Evolutionary conservation across 2,329 filamentous ascomycete genomes (phyloP).

Genomic region (Arthrobotrys musiformis): DNA sequence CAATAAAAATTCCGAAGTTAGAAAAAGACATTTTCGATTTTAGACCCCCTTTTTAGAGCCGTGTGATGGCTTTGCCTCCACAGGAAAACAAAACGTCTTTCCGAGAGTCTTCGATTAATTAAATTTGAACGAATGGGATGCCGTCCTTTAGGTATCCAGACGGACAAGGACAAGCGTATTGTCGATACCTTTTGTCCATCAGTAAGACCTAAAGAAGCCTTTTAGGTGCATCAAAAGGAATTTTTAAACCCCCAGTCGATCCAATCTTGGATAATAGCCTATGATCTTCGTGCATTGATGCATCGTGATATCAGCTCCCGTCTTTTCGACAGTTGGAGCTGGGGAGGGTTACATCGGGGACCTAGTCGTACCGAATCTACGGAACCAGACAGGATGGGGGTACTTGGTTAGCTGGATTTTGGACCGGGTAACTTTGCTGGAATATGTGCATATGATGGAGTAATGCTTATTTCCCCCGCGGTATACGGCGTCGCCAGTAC

Average conservation of each 20-base stretch:
- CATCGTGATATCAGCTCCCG: constrained; percentile 48
- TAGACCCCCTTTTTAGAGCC: neutral
- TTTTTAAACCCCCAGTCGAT: constrained; percentile 2
- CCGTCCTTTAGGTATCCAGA: neutral
- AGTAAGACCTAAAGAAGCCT: constrained; percentile 7
- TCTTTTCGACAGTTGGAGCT: neutral
- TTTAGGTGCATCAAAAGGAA: neutral
- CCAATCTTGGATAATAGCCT: constrained; percentile 30
- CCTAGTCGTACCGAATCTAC: neutral
- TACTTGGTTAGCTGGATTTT: neutral
- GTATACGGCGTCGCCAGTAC: constrained; percentile 8
- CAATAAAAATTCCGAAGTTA: neutral
- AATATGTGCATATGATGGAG: neutral
- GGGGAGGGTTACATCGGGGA: constrained; percentile 36
- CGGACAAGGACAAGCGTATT: neutral
- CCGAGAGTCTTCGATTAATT: too few relatives aligned
- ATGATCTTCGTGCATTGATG: constrained; percentile 37
- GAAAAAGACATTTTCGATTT: neutral
- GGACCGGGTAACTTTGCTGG: neutral
- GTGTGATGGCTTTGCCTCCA: constrained; percentile 37
- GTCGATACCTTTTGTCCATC: constrained; percentile 13
- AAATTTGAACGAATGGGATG: constrained; percentile 6
- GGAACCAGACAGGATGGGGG: neutral
- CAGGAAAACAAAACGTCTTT: neutral
- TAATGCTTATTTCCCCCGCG: neutral